Base-by-base conservation (phyloP, 2,329 filamentous ascomycete species). In the Escovopsis weberi region DNA sequence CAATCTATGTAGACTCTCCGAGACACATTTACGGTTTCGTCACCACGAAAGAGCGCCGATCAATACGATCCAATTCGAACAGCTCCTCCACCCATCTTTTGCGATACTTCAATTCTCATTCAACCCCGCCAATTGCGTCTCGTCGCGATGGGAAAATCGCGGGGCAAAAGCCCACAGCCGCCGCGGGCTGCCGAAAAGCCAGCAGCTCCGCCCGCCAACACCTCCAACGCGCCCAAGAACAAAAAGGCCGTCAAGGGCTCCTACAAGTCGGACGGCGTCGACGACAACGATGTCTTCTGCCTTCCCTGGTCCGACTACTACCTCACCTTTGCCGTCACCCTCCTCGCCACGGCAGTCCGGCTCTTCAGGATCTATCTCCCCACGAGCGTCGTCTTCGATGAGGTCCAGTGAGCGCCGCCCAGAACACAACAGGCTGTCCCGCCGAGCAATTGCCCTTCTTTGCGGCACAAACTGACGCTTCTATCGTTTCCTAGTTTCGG, bases 331-430 rank as follows among this genome's bases (percentile, higher is more conserved):
- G 65, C 73, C 40, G 64, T 96, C 51, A 94, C 86, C 41, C 51
- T 87, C 15, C 54, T 95, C 49, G 85, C 84, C 40, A 73, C 82
- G 43, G 67, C 80, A 50, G 85, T 98, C 51, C 84, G 91, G 50
- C 67, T 96, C 49, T 98, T 94, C 70, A 80, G 86, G 58, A 95
- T 98, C 66, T 95, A 93, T 62, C 86, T 95, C 62, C 91, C 91
- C 44, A 82, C 79, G 56, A 95, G 88, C 56, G 91, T 98, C 47
- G 91, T 98, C 52, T 98, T 98, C 61, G 91, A 98, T 63, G 91
- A 98, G 69, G 91, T 98, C 62, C 91, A 98, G 87, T 94, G 77
- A 61, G 86, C 79, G 39, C n/a, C 45, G 23, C 44, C 35, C 35
- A 23, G 34, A 36, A 36, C 34, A 36, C 34, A 36, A 23, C 23